Base-by-base conservation (phyloP, 1,284 basidiomycete genomes). In the Austroboletus rostrupii region DNA sequence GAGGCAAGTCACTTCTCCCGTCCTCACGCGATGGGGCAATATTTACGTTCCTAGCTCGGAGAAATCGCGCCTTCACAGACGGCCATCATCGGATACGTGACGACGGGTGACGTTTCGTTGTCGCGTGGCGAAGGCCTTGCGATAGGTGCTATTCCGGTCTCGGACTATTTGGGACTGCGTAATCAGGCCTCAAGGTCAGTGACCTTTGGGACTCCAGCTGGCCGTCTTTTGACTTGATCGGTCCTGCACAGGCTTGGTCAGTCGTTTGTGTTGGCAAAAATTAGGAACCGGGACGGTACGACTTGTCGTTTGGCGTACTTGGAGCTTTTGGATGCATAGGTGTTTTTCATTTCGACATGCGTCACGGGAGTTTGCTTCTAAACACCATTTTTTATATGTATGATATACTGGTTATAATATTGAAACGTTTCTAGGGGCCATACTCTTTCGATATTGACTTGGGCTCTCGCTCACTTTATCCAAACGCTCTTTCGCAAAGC, bases 61-160 rank as follows among this genome's bases (percentile, higher is more conserved):
- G 71, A 76, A 49, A 56, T 63, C 11, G 59, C 67, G 12, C 59
- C 69, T 5, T 58, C 69, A 3, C 58, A 71, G 36, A 68, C 71
- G 1, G 60, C 70, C 1, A 73, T 89, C 19, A 80, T 94, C 43
- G 92, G 92, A 1, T 90, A 88, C 58, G 76, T 92, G 6, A 87
- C 89, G 0, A 84, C 86, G 1, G 92, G 92, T 1, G 84, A 84
- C 54, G 87, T 80, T 61, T 92, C 90, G 0, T 74, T 96, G 2
- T 79, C 83, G 0, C 75, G 83, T 19, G 91, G 92, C 0, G 70
- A 78, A 47, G 90, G 89, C 0, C 81, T 81, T 59, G 91, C 80
- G 0, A 75, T 94, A 9, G 92, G 83, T 5, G 80, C 81, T 0
- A 70, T 95, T 11, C 72, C 87, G 1, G 62, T 93, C 6, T 58